phyloP scores from a whole-genome alignment of 768 basidiomycete genomes.

The Nevesoporus exiguus region DNA sequence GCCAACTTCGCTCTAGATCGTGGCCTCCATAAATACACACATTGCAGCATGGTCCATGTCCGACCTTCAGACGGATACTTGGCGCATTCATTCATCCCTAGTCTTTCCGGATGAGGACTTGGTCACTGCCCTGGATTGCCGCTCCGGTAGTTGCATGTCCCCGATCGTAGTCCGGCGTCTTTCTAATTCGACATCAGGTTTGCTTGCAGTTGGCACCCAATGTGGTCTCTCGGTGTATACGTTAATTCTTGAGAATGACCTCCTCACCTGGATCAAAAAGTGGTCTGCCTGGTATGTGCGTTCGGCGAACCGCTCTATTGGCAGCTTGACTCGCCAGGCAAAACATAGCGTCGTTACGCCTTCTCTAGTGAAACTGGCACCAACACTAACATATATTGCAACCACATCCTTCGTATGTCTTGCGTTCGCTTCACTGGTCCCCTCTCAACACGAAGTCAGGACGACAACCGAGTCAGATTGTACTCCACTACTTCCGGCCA shows the following conservation, averaged over 20 bases:
- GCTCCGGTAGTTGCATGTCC: slow-evolving; percentile 54
- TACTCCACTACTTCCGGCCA: slow-evolving; percentile 72
- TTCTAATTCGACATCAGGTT: slow-evolving; percentile 47
- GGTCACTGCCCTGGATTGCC: slow-evolving; percentile 67
- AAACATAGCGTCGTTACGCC: slow-evolving; percentile 47
- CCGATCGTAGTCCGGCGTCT: neutral
- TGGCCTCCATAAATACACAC: slow-evolving; percentile 63
- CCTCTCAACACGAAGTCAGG: slow-evolving; percentile 35
- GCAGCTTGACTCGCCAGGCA: slow-evolving; percentile 10
- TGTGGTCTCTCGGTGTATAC: slow-evolving; percentile 69
- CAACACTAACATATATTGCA: slow-evolving; percentile 72
- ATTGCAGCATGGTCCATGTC: slow-evolving; percentile 81
- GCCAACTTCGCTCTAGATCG: slow-evolving; percentile 47
- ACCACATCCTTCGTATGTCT: slow-evolving; percentile 53
- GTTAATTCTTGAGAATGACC: slow-evolving; percentile 73
- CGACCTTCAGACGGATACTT: slow-evolving; percentile 55
- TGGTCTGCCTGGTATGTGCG: slow-evolving; percentile 61
- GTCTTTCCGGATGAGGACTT: slow-evolving; percentile 51
- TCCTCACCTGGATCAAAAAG: slow-evolving; percentile 79
- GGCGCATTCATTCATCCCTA: slow-evolving; percentile 82
- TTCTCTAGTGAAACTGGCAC: slow-evolving; percentile 60
- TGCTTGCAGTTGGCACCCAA: slow-evolving; percentile 67
- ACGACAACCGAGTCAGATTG: slow-evolving; percentile 55
- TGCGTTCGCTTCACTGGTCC: neutral
- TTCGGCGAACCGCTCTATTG: neutral